Base-by-base conservation (phyloP, 2,329 filamentous ascomycete species). In the Diaporthe vexans region DNA sequence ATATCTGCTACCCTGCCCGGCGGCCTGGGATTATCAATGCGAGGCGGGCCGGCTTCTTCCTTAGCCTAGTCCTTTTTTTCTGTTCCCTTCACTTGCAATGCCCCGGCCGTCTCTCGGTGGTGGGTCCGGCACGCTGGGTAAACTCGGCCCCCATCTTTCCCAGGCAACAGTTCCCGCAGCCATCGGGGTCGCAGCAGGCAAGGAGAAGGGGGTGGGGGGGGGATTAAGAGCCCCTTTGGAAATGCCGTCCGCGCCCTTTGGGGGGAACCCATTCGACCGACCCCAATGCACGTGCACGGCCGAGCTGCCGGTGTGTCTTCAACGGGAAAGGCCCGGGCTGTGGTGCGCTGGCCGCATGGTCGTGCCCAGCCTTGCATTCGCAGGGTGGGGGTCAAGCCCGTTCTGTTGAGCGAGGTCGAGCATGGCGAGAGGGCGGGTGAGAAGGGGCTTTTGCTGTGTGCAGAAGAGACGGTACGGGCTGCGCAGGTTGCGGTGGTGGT, bases 361-460 rank as follows among this genome's bases (percentile, higher is more conserved):
- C 51, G 33, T 63, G 29, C 72, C 63, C 65, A 73, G 72, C 56
- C 56, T 63, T 73, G 72, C 65, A 73, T 56, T 56, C 46, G 37
- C 46, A 40, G 21, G 51, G 48, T 72, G 70, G 57, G 59, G 71
- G 51, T 61, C 43, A 54, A 40, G 71, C 19, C 19, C 35, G 59
- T 40, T 40, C n/a, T 40, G 51, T 68, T 19, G 43, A 6, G 43
- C 37, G 15, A 46, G 43, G 43, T 46, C 48, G 58, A 46, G 51
- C 10, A 40, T 40, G 19, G 48, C 52, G 51, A 21, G 24, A 40
- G 37, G 37, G 40, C 24, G 58, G 58, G 52, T 46, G 58, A 54
- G 70, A 54, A 21, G n/a, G 58, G 46, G 15, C 48, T 15, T 48
- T 19, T 40, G 37, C 37, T 26, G 54, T 21, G 48, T 43, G 58